These are phyloP conservation scores for Populus tremula DNA, from an alignment of 345 rosid genomes.

Conservation along the genomic window DNA sequence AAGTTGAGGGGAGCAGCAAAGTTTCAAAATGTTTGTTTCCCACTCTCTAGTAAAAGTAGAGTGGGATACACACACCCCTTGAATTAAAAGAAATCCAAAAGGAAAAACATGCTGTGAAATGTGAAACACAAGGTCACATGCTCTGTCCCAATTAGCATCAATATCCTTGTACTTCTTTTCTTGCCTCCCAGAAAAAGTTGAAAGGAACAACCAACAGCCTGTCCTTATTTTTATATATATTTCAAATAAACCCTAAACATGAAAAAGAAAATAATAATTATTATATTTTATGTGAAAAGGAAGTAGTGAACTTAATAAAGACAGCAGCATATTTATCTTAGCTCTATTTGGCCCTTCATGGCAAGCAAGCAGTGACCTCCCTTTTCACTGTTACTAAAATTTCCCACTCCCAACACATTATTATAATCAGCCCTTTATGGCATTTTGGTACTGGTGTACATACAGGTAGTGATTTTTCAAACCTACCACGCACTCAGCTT, in stretches of 20 bases:
- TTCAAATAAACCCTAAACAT: slow-evolving; percentile 40
- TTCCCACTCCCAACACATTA: slow-evolving; percentile 23
- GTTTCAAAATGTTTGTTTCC: neutral
- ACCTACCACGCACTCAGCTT: neutral
- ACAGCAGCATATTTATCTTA: neutral
- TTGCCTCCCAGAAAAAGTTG: slow-evolving; percentile 18
- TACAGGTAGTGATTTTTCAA: slow-evolving; percentile 10
- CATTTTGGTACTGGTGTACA: slow-evolving; percentile 23
- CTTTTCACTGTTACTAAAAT: slow-evolving; percentile 5
- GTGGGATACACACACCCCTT: neutral
- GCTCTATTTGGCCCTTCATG: slow-evolving; percentile 11
- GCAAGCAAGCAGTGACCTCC: neutral
- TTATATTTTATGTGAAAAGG: slow-evolving; percentile 7
- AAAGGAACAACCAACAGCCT: slow-evolving; percentile 39
- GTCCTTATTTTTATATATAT: slow-evolving; percentile 11
- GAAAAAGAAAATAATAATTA: slow-evolving; percentile 22
- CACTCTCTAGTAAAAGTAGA: slow-evolving; percentile 5
- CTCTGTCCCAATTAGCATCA: slow-evolving; percentile 20
- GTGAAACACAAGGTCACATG: slow-evolving; percentile 50
- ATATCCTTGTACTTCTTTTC: slow-evolving; percentile 18
- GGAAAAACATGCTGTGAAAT: slow-evolving; percentile 46
- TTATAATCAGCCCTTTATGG: slow-evolving; percentile 13
- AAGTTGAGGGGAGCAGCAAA: neutral
- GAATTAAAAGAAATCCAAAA: slow-evolving; percentile 11
- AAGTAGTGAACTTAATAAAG: slow-evolving; percentile 3